Evolutionary conservation across 1,284 basidiomycete genomes (phyloP), one percentile per base, ranked within the genome.

Genomic region (Ceratobasidium sp.): DNA sequence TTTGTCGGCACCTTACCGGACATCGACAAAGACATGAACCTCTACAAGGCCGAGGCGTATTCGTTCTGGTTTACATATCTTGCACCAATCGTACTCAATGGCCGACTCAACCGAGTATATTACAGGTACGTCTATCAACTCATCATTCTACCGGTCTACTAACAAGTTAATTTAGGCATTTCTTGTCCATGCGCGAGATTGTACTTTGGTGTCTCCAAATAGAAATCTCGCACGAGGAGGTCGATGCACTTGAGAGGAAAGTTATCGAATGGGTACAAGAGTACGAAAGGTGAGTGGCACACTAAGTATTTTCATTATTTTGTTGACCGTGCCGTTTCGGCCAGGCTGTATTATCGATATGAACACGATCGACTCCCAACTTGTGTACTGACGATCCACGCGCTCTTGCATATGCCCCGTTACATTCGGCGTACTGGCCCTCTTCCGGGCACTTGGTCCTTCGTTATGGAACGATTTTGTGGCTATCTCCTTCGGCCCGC

Each of bases 371-470:
- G 54, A 0, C 57, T 82, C 0, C 65, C 79, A 0, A 49, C 77
- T 0, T 82, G 81, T 25, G 78, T 77, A 0, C 46, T 81, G 0
- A 79, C 81, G 0, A 75, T 80, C 9, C 81, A 82, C 49, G 79
- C 76, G 0, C 34, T 82, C 2, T 54, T 82, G 1, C 81, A 82
- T 73, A 29, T 82, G 1, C 70, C 80, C 0, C 29, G 79, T 3
- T 75, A 77, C 2, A 81, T 82, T 37, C 49, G 67, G 11, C 1
- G 22, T 0, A 78, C 76, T 6, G 74, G 80, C 0, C 86, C 85
- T 1, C 84, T 86, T 0, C 87, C 85, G 85, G 80, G 79, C 11
- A 85, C 85, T 57, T 87, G 86, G 86, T 84, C 85, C 0, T 87
- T 85, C 75, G 82, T 83, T 0, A 87, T 82, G 80, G 82, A 83